phyloP scores from a whole-genome alignment of 2,329 filamentous ascomycete species.

The Xylariaceae sp. region DNA sequence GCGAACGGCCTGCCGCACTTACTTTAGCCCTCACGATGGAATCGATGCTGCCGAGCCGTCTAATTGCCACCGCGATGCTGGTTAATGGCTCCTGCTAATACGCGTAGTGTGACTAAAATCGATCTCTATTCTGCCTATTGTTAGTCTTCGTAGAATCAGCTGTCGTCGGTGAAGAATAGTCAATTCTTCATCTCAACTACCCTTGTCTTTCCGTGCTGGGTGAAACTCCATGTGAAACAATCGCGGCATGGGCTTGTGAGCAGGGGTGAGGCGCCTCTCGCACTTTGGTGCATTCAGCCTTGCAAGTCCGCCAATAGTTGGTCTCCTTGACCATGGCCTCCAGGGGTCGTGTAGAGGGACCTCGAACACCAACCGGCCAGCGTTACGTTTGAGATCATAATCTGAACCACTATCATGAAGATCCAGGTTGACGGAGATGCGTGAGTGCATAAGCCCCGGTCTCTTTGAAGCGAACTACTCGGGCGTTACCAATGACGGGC shows the following conservation, averaged over 20 bases:
- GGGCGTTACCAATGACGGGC: background rate
- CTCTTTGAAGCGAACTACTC: slow-evolving; percentile 3
- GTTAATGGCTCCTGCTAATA: background rate
- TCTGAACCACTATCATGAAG: slow-evolving; percentile 19
- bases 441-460: slow-evolving; percentile 18
- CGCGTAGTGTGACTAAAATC: background rate
- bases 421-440: slow-evolving; percentile 20
- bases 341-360: slow-evolving; percentile 17
- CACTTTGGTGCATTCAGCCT: slow-evolving; percentile 2
- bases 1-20: background rate
- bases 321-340: slow-evolving; percentile 3
- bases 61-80: slow-evolving; percentile 1
- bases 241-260: slow-evolving; percentile 12
- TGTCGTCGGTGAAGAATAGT: background rate
- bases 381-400: slow-evolving; percentile 20
- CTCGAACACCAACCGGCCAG: slow-evolving; percentile 25
- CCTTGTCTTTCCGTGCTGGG: slow-evolving; percentile 14
- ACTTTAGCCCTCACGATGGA: background rate
- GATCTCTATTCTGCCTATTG: slow-evolving; percentile 4
- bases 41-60: background rate
- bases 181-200: slow-evolving; percentile 7
- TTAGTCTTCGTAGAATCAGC: background rate
- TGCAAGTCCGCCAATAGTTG: slow-evolving; percentile 18
- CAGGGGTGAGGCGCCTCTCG: slow-evolving; percentile 15
- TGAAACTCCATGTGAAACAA: slow-evolving; percentile 29